Evolutionary conservation across 495 filamentous ascomycete species (phyloP).

Genomic region (Trichoderma erinaceum): DNA sequence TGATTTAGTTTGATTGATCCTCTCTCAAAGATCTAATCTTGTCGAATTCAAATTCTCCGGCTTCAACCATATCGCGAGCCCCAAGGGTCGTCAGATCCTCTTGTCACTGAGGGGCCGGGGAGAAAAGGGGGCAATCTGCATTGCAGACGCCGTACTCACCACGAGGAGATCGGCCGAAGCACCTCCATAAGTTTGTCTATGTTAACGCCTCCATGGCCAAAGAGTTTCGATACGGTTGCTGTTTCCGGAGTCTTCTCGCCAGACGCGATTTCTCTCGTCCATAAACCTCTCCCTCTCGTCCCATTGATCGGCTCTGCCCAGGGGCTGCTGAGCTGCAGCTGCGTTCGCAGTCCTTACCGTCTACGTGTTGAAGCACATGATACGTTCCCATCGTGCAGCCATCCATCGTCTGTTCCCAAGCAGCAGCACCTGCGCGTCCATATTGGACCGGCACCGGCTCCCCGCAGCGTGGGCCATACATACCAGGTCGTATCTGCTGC

Average conservation of each 20-base stretch:
- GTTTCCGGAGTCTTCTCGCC: background rate
- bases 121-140: background rate
- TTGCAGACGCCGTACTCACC: background rate
- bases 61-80: background rate
- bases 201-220: background rate
- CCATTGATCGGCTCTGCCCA: background rate
- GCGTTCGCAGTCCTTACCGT: background rate
- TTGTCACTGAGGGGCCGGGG: background rate
- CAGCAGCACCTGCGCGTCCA: constrained; percentile 7
- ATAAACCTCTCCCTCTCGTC: background rate
- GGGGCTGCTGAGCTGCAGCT: background rate
- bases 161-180: background rate
- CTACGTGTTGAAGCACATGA: constrained; percentile 4
- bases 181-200: background rate
- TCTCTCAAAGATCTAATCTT: constrained; percentile 13
- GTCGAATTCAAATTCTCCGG: constrained; percentile 8
- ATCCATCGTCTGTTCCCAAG: background rate
- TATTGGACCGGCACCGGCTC: background rate
- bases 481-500: background rate
- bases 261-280: background rate
- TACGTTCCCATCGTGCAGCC: background rate
- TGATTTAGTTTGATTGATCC: constrained; percentile 11
- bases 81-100: background rate
- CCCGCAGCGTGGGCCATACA: background rate
- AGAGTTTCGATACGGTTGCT: background rate